phyloP scores from a whole-genome alignment of 768 basidiomycete genomes.

The Lyophyllum atratum region DNA sequence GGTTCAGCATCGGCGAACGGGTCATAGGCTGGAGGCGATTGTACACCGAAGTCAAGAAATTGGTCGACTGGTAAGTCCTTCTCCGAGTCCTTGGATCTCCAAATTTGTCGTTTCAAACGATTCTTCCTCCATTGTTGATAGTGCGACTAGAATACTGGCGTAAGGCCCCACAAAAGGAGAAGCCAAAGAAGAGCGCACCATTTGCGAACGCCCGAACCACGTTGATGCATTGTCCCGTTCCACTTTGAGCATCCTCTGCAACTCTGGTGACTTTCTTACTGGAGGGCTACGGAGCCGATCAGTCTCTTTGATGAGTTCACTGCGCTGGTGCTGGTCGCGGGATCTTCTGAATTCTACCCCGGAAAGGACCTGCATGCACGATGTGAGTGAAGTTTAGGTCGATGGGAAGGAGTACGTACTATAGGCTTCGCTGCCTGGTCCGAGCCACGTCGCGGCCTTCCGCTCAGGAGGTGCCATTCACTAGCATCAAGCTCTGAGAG shows the following conservation, averaged over 20 bases:
- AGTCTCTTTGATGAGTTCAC: too few relatives aligned
- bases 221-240: background rate
- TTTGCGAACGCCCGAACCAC: background rate
- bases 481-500: background rate
- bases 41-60: conserved; percentile 10
- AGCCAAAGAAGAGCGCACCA: background rate
- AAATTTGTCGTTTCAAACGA: background rate
- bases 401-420: background rate
- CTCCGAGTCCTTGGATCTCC: background rate
- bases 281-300: too few relatives aligned
- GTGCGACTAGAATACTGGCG: background rate
- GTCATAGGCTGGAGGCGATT: conserved; percentile 4
- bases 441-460: background rate
- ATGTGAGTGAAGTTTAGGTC: background rate
- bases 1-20: conserved; percentile 5
- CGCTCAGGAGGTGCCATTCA: background rate
- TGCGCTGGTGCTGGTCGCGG: too few relatives aligned
- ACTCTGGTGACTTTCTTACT: too few relatives aligned
- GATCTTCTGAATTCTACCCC: conserved; percentile 1
- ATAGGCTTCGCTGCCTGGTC: background rate
- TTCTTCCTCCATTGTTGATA: background rate
- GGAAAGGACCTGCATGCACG: background rate
- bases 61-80: background rate
- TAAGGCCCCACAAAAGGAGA: background rate
- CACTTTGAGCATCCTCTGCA: background rate